These are phyloP conservation scores for Adansonia madagascariensis DNA, from an alignment of 441 rosid species.

Conservation along the genomic window DNA sequence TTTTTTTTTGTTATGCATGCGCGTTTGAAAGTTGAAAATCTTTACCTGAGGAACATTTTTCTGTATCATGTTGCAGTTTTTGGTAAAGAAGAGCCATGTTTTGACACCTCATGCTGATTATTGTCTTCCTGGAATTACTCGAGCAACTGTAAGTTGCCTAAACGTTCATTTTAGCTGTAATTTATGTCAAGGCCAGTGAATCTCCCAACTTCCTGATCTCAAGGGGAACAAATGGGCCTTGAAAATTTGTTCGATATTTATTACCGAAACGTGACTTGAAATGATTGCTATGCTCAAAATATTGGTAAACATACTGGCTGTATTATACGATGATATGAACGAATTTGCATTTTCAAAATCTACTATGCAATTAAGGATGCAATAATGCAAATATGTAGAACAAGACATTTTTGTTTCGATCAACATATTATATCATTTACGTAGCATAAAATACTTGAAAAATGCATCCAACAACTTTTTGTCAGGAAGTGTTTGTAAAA, in stretches of 20 bases:
- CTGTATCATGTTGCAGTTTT: slow-evolving; percentile 50
- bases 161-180: neutral
- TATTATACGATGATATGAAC: neutral
- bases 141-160: slow-evolving; percentile 68
- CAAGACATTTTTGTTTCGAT: neutral
- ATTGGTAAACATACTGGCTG: too few relatives aligned
- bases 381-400: neutral
- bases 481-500: neutral
- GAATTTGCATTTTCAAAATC: neutral
- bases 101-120: slow-evolving; percentile 91
- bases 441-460: neutral
- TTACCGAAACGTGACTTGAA: neutral
- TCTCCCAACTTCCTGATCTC: neutral
- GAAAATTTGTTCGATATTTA: neutral
- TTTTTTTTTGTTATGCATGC: neutral
- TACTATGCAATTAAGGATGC: neutral
- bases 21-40: slow-evolving; percentile 14
- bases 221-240: neutral
- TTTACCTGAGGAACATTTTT: slow-evolving; percentile 17
- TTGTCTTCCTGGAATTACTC: slow-evolving; percentile 92
- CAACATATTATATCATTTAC: neutral
- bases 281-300: neutral
- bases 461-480: neutral
- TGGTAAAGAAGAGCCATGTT: slow-evolving; percentile 86
- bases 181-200: neutral